These are phyloP conservation scores for Penicillium nucicola DNA, from an alignment of 495 filamentous ascomycete genomes.

Conservation along the genomic window DNA sequence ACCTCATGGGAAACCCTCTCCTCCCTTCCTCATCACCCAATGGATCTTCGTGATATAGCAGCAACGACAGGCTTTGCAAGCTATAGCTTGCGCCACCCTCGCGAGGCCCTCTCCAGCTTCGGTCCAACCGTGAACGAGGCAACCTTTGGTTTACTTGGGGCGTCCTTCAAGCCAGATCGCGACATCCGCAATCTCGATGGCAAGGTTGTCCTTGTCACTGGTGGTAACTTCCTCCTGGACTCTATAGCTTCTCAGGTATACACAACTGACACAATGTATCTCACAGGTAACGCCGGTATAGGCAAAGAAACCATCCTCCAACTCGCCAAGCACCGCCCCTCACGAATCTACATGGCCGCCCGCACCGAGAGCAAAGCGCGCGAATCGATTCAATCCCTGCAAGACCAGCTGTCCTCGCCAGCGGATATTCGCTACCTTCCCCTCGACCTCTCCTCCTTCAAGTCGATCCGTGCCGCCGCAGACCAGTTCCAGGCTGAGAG, in stretches of 20 bases:
- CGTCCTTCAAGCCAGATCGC: slow-evolving; percentile 48
- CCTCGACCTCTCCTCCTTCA: slow-evolving; percentile 51
- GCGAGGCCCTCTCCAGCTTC: slow-evolving; percentile 32
- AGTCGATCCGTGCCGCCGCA: slow-evolving; percentile 49
- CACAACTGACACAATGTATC: not conserved
- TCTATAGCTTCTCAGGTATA: not conserved
- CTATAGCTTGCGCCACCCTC: slow-evolving; percentile 31
- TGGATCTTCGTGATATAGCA: slow-evolving; percentile 20
- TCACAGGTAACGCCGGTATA: slow-evolving; percentile 61
- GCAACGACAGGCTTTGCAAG: slow-evolving; percentile 11
- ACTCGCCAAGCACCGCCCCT: slow-evolving; percentile 57
- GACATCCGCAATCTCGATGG: slow-evolving; percentile 56
- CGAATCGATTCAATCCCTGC: slow-evolving; percentile 49
- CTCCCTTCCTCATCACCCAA: not conserved
- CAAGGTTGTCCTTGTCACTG: slow-evolving; percentile 62
- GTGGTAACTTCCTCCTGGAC: slow-evolving; percentile 36
- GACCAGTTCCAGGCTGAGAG: slow-evolving; percentile 42
- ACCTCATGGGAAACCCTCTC: not conserved
- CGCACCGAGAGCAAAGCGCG: slow-evolving; percentile 52
- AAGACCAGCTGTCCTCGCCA: slow-evolving; percentile 36
- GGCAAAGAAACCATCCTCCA: slow-evolving; percentile 62
- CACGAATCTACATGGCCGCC: slow-evolving; percentile 62
- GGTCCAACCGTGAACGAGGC: slow-evolving; percentile 40
- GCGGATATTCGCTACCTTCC: slow-evolving; percentile 47
- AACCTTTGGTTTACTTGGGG: slow-evolving; percentile 35